These are phyloP conservation scores for Juglanconis sp. DNA, from an alignment of 2,329 filamentous ascomycete genomes.

Conservation along the genomic window DNA sequence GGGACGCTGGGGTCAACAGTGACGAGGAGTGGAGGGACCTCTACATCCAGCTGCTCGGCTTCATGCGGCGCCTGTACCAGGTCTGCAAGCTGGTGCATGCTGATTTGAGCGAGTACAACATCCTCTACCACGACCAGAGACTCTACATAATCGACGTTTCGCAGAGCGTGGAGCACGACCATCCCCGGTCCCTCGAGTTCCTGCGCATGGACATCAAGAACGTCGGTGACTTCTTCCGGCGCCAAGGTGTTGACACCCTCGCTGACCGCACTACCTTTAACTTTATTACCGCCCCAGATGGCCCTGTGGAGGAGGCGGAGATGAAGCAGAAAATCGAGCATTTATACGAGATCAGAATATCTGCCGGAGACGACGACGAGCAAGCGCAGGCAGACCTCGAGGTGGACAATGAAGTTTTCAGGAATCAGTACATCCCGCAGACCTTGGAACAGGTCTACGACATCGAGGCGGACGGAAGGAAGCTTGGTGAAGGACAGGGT, in stretches of 20 bases:
- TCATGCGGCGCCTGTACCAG: slow-evolving; percentile 94
- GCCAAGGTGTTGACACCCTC: slow-evolving; percentile 78
- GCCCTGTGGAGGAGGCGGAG: slow-evolving; percentile 56
- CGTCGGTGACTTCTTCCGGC: slow-evolving; percentile 84
- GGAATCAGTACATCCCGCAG: slow-evolving; percentile 94
- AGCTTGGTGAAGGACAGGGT: slow-evolving; percentile 69
- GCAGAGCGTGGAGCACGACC: slow-evolving; percentile 95
- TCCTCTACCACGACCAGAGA: slow-evolving; percentile 78
- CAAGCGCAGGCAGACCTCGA: slow-evolving; percentile 55
- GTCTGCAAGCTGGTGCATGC: slow-evolving; percentile 89
- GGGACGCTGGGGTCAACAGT: slow-evolving; percentile 74
- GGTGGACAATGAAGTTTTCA: slow-evolving; percentile 87
- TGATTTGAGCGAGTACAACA: slow-evolving; percentile 97
- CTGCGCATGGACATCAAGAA: slow-evolving; percentile 99
- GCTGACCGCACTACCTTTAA: slow-evolving; percentile 77
- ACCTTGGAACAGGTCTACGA: slow-evolving; percentile 96
- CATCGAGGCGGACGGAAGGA: slow-evolving; percentile 83
- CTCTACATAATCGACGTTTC: slow-evolving; percentile 97
- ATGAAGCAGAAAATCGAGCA: slow-evolving; percentile 63
- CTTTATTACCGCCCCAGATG: slow-evolving; percentile 69
- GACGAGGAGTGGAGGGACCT: slow-evolving; percentile 72
- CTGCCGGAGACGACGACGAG: slow-evolving; percentile 32
- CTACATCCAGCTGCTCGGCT: slow-evolving; percentile 78
- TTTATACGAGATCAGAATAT: slow-evolving; percentile 58
- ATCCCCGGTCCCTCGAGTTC: slow-evolving; percentile 89